Percentiles rank a stretch among this genome's conserved stretches.
Evolutionary conservation across 1,139 yeast genomes (phyloP).

Genomic region (Candida sp.): DNA sequence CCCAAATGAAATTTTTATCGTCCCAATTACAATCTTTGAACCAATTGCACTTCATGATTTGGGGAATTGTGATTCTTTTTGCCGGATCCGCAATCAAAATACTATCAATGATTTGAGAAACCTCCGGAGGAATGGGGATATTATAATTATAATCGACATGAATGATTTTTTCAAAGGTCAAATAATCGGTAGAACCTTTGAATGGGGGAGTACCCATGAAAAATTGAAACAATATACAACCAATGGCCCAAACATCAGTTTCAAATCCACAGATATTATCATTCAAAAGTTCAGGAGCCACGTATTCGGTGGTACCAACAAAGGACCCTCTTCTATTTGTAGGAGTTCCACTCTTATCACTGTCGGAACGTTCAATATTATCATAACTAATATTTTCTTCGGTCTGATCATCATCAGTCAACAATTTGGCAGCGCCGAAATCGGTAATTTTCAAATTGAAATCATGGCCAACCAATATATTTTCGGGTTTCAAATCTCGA

Average conservation of each 20-base stretch:
- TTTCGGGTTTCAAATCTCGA: slow-evolving; percentile 95
- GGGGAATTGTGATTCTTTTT: slow-evolving; percentile 30
- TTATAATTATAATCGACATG: slow-evolving; percentile 79
- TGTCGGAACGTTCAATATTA: slow-evolving; percentile 13
- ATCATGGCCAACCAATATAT: slow-evolving; percentile 73
- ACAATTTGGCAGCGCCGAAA: slow-evolving; percentile 93
- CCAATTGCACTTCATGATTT: slow-evolving; percentile 37
- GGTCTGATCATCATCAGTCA: slow-evolving; percentile 42
- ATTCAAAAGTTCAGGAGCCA: slow-evolving; percentile 87
- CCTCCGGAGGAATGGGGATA: slow-evolving; percentile 59
- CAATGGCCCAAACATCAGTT: slow-evolving; percentile 96
- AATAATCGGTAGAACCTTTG: slow-evolving; percentile 91
- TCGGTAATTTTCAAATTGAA: slow-evolving; percentile 92
- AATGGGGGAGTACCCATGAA: slow-evolving; percentile 96
- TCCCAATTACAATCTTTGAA: slow-evolving; percentile 41
- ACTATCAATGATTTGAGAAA: slow-evolving; percentile 67
- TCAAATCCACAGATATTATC: slow-evolving; percentile 83
- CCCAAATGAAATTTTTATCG: slow-evolving; percentile 41
- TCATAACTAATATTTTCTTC: slow-evolving; percentile 40
- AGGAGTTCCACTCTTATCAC: slow-evolving; percentile 4
- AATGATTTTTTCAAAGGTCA: slow-evolving; percentile 91
- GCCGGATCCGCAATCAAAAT: slow-evolving; percentile 51
- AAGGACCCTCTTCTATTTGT: slow-evolving; percentile 67
- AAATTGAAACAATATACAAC: slow-evolving; percentile 90
- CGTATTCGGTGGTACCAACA: slow-evolving; percentile 63